A percentile compares a stretch with the other conserved stretches of the same genome.
Evolutionary conservation across 2,329 filamentous ascomycete species (phyloP).

Genomic region (Epichloe glyceriae): DNA sequence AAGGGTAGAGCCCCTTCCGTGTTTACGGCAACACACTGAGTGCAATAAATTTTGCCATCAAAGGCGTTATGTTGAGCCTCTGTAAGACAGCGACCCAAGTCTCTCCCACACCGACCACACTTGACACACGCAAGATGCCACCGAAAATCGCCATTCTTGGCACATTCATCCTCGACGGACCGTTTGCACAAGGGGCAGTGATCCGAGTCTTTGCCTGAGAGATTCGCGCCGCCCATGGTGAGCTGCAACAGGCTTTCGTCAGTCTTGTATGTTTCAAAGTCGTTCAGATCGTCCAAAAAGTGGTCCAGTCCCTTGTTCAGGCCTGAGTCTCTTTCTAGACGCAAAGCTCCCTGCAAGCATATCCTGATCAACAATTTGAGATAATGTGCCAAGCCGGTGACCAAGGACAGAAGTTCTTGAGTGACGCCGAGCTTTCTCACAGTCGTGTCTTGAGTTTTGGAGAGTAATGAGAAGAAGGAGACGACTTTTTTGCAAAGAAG

Average conservation of each 20-base stretch:
- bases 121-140: constrained; percentile 78
- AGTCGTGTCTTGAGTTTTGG: constrained; percentile 87
- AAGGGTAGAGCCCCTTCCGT: constrained; percentile 44
- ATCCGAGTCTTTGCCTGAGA: constrained; percentile 68
- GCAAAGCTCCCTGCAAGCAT: constrained; percentile 83
- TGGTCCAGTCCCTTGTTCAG: constrained; percentile 62
- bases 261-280: constrained; percentile 65
- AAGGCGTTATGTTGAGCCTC: constrained; percentile 59
- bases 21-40: constrained; percentile 45
- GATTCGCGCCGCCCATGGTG: constrained; percentile 48
- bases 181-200: constrained; percentile 71
- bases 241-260: constrained; percentile 58
- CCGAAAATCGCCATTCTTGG: constrained; percentile 57
- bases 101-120: constrained; percentile 52
- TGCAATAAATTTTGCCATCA: constrained; percentile 60
- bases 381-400: constrained; percentile 93
- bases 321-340: constrained; percentile 73
- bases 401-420: constrained; percentile 92
- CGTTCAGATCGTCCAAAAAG: constrained; percentile 73
- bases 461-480: constrained; percentile 88
- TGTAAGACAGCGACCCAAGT: constrained; percentile 55
- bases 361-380: constrained; percentile 95
- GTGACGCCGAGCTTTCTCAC: constrained; percentile 87
- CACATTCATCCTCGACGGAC: constrained; percentile 90
- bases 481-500: constrained; percentile 99